Conservation (phyloP, 2,329 filamentous ascomycete genomes). For the Knoxdaviesia proteae region DNA sequence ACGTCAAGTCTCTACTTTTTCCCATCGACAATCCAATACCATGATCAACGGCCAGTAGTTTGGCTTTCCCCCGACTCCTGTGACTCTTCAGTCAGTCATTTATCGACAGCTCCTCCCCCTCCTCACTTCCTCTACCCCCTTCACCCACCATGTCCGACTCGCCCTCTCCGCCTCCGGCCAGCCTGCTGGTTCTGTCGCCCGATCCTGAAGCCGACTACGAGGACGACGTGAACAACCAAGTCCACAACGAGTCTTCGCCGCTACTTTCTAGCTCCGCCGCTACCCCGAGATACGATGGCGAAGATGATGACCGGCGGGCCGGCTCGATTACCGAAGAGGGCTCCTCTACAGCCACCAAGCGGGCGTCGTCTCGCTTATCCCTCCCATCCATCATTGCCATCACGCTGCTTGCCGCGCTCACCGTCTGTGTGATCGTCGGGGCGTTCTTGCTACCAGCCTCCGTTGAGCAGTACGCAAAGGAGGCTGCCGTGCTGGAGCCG, state of each 20-base stretch:
- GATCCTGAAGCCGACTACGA: constrained; percentile 3
- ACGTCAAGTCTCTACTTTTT: no score
- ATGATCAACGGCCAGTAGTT: no score
- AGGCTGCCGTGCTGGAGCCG: constrained; percentile 64
- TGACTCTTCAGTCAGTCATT: no score
- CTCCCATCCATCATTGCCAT: constrained; percentile 61
- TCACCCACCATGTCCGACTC: no score
- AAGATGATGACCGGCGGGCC: constrained; percentile 9
- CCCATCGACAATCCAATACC: no score
- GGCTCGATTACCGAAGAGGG: constrained; percentile 4
- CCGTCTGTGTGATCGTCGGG: constrained; percentile 50
- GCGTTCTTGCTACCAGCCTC: constrained; percentile 66
- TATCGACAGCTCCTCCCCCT: no score
- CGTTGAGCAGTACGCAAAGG: constrained; percentile 68
- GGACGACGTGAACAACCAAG: constrained; percentile 9
- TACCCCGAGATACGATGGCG: constrained; percentile 18
- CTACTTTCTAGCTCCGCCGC: constrained; percentile 20
- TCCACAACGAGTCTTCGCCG: constrained; percentile 26
- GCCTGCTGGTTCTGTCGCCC: no score
- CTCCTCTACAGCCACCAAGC: constrained; percentile 7
- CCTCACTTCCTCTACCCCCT: no score
- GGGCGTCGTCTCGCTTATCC: constrained; percentile 17
- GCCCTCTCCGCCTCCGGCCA: no score
- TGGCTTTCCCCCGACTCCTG: no score
- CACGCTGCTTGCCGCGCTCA: constrained; percentile 35